Percentiles rank a stretch among this genome's conserved stretches.
phyloP scores from a whole-genome alignment of 805 yeast species.

The Saccharomycopsis sp. region DNA sequence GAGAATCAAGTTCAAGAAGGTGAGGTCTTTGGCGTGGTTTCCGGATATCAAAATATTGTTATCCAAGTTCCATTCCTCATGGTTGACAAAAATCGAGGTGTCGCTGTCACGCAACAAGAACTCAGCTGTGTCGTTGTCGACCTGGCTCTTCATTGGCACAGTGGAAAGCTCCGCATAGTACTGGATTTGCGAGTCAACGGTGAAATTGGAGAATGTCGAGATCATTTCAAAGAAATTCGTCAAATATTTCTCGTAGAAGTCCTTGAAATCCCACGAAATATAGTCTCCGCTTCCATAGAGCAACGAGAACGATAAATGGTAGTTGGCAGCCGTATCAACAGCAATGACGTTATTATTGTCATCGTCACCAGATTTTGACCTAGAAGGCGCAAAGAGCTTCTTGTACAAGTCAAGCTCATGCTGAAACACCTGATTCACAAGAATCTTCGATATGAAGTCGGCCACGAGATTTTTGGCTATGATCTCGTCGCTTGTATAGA shows the following conservation, averaged over 20 bases:
- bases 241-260: constrained; percentile 44
- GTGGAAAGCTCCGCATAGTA: constrained; percentile 47
- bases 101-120: constrained; percentile 29
- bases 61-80: constrained; percentile 73
- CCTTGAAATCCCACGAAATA: constrained; percentile 67
- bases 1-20: constrained; percentile 60
- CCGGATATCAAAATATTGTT: constrained; percentile 38
- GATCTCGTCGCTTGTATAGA: constrained; percentile 33
- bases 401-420: constrained; percentile 27
- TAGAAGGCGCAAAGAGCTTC: constrained; percentile 1
- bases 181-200: constrained; percentile 73
- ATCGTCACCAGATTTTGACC: constrained; percentile 38
- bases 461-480: constrained; percentile 43
- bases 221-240: constrained; percentile 50
- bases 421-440: constrained; percentile 25
- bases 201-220: constrained; percentile 55
- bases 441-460: constrained; percentile 35
- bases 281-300: constrained; percentile 64
- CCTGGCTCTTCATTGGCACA: constrained; percentile 7
- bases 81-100: constrained; percentile 50
- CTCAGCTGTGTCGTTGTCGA: constrained; percentile 26
- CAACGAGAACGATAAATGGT: constrained; percentile 71
- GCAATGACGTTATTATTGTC: constrained; percentile 7
- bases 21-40: constrained; percentile 52
- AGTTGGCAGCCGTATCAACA: constrained; percentile 41